Evolutionary conservation across 176 grass and related monocot species (phyloP), one percentile per base, ranked within the genome.

Genomic region (Carex parvula): DNA sequence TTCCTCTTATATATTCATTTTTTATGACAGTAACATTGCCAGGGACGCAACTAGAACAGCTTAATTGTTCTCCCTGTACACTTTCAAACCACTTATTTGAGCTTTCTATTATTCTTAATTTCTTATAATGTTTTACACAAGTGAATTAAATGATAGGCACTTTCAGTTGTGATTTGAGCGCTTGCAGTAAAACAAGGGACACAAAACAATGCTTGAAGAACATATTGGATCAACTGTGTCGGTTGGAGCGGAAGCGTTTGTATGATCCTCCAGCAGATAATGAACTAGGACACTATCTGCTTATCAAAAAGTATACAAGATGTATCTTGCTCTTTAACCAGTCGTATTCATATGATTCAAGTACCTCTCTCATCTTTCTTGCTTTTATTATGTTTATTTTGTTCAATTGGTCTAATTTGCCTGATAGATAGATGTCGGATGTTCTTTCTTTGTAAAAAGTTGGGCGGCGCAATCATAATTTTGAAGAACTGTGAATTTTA

Each of bases 281-380:
- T 69, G 30, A 69, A 17, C 39, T 69, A 4, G 65, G 32, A 39
- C 65, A 41, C 30, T 69, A 69, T 41, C 33, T 41, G 6, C 32
- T 69, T 39, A 35, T 69, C 65, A 69, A 16, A 69, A 69, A 69
- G 29, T 69, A 69, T 69, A 41, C 65, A 41, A 69, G 65, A 39
- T 17, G 15, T 69, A 39, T 69, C 17, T 2, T 69, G 65, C 14
- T 4, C 65, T 69, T 69, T 41, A 41, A 41, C 3, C 5, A 41
- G 3, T 41, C 2, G 39, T 0, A 4, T 41, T 41, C 39, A 41
- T 0, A 41, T 41, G 39, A 4, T 35, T 39, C 11, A 32, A 3
- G 30, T 69, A 17, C 39, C 15, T 39, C 15, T 39, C 39, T 69
- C 63, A 65, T 65, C 60, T 62, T 5, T 62, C 20, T 62, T 62